Evolutionary conservation across 768 basidiomycete genomes (phyloP).

Genomic region (Leccinum rimulosum): DNA sequence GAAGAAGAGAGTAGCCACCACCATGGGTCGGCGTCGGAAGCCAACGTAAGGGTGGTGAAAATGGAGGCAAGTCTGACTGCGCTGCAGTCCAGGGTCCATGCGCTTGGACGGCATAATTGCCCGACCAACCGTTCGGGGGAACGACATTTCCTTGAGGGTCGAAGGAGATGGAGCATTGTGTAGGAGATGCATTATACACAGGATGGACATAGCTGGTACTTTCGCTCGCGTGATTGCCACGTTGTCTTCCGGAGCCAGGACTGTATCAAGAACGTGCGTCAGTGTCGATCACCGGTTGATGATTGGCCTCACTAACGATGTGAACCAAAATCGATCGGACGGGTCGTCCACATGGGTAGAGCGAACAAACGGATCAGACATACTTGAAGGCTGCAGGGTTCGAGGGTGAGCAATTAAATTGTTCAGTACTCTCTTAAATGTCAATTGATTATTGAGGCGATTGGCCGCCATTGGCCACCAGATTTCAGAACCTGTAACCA

Average conservation of each 20-base stretch:
- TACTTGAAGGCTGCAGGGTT: not conserved
- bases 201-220: not conserved
- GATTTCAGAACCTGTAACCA: constrained; percentile 4
- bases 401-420: not conserved
- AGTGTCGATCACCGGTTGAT: constrained; percentile 1
- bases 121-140: not conserved
- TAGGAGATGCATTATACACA: not conserved
- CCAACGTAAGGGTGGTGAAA: not conserved
- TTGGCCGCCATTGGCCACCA: constrained; percentile 11
- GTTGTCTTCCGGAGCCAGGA: not conserved
- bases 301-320: constrained; percentile 13
- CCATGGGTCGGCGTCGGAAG: not conserved
- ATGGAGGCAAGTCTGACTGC: not conserved
- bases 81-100: not conserved
- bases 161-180: not conserved
- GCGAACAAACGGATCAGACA: constrained; percentile 5
- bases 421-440: constrained; percentile 9
- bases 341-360: not conserved
- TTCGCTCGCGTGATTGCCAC: not conserved
- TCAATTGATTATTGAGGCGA: not conserved
- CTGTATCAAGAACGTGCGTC: constrained; percentile 10
- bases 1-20: not conserved
- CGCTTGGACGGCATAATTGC: not conserved
- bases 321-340: not conserved
- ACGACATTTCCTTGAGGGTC: not conserved